Conservation (phyloP, 2,329 filamentous ascomycete species). For the Pseudocercospora fuligena region DNA sequence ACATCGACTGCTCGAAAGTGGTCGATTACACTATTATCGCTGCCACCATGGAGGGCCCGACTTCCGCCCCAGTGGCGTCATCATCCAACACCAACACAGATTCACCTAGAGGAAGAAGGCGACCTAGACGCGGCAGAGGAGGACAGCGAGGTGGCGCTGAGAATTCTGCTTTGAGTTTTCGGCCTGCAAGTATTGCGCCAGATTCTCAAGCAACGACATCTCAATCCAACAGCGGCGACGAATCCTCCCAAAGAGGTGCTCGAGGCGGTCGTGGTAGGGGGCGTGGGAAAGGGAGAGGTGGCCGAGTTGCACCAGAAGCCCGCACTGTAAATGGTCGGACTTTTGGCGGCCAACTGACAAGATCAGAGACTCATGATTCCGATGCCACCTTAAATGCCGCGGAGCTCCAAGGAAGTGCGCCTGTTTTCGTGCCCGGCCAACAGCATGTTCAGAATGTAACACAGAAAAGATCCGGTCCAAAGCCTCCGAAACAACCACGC, state of each 20-base stretch:
- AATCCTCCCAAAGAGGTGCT: slow-evolving; percentile 15
- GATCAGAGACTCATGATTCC: slow-evolving; percentile 30
- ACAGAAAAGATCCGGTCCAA: slow-evolving; percentile 39
- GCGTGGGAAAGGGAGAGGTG: slow-evolving; percentile 31
- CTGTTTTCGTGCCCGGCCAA: slow-evolving; percentile 56
- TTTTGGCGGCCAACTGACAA: slow-evolving; percentile 56
- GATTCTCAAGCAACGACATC: slow-evolving; percentile 20
- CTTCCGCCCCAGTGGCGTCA: slow-evolving; percentile 10
- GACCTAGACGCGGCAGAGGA: slow-evolving; percentile 37
- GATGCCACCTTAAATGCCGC: slow-evolving; percentile 13
- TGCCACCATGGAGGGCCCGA: slow-evolving; percentile 20
- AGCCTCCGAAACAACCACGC: slow-evolving; percentile 52
- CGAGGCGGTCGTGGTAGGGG: slow-evolving; percentile 16
- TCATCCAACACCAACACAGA: slow-evolving; percentile 17
- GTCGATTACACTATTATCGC: background rate
- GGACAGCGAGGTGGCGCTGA: slow-evolving; percentile 30
- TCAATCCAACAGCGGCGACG: slow-evolving; percentile 16
- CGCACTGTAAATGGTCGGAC: slow-evolving; percentile 49
- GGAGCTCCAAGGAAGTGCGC: slow-evolving; percentile 55
- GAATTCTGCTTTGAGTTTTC: slow-evolving; percentile 35
- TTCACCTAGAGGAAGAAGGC: slow-evolving; percentile 18
- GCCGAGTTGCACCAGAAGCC: slow-evolving; percentile 28
- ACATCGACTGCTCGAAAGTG: background rate
- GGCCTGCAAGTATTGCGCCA: slow-evolving; percentile 41
- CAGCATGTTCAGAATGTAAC: slow-evolving; percentile 34